Evolutionary conservation across 1,284 basidiomycete genomes (phyloP).

Genomic region (Golubevia sp.): DNA sequence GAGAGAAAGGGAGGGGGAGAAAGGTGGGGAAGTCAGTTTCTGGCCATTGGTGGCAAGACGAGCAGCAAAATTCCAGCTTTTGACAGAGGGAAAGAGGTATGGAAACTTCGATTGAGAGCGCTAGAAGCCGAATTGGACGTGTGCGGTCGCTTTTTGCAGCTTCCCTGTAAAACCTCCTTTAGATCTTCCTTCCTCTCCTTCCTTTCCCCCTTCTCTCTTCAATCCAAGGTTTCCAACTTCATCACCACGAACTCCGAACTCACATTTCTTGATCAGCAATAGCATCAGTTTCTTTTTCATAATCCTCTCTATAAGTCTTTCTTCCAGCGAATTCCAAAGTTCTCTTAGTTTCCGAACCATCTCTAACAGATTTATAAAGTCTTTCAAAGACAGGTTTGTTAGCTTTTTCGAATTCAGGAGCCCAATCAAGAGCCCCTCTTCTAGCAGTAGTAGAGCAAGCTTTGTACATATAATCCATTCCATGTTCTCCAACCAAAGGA

Average conservation of each 20-base stretch:
- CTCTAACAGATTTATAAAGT: not conserved
- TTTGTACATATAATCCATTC: not conserved
- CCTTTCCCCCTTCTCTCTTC: not conserved
- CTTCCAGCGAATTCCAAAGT: not conserved
- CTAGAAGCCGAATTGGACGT: not conserved
- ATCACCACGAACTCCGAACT: not conserved
- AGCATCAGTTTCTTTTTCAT: not conserved
- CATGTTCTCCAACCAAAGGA: not conserved
- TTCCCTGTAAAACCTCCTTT: not conserved
- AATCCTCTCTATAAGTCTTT: not conserved
- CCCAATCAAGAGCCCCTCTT: not conserved
- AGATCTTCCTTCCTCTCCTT: no score
- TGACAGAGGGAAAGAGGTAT: not conserved
- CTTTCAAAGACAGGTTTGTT: not conserved
- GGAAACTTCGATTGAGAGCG: not conserved
- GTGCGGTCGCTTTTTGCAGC: not conserved
- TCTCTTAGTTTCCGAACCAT: not conserved
- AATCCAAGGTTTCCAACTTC: not conserved
- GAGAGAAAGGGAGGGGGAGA: not conserved
- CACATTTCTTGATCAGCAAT: not conserved
- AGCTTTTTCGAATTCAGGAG: not conserved
- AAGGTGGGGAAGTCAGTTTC: no score
- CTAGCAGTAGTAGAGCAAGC: not conserved
- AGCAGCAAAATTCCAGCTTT: not conserved
- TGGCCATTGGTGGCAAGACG: no score